Evolutionary conservation across 768 basidiomycete genomes (phyloP).

Genomic region (Lactifluus volemus): DNA sequence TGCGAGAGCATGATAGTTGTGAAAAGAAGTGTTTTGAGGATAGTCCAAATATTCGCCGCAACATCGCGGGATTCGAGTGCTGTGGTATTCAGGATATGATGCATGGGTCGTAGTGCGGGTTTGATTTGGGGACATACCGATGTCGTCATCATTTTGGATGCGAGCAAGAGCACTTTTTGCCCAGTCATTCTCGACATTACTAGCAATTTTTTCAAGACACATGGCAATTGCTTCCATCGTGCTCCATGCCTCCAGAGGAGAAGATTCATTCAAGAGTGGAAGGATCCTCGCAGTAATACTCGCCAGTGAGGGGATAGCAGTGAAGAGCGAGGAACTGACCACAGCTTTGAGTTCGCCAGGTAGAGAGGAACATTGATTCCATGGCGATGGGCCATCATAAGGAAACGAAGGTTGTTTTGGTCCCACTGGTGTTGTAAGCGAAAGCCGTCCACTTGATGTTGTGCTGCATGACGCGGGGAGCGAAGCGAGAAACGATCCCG

Average conservation of each 20-base stretch:
- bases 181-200: conserved; percentile 25
- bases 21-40: conserved; percentile 72
- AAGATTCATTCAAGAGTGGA: conserved; percentile 23
- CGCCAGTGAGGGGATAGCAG: conserved; percentile 23
- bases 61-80: conserved; percentile 38
- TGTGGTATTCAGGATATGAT: conserved; percentile 18
- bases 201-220: conserved; percentile 21
- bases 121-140: conserved; percentile 21
- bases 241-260: conserved; percentile 23
- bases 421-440: neutral
- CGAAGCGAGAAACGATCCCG: conserved; percentile 45
- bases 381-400: conserved; percentile 1
- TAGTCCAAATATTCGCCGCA: conserved; percentile 49
- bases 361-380: conserved; percentile 13
- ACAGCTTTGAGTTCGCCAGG: conserved; percentile 17
- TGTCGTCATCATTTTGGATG: conserved; percentile 23
- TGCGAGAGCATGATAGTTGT: conserved; percentile 61
- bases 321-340: conserved; percentile 19
- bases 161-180: conserved; percentile 22
- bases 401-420: conserved; percentile 10
- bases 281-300: conserved; percentile 21
- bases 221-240: conserved; percentile 19
- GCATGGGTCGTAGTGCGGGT: neutral
- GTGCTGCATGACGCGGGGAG: conserved; percentile 30
- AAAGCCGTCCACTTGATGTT: conserved; percentile 13